These are phyloP conservation scores for Stagonosporopsis chrysanthemi DNA, from an alignment of 2,329 filamentous ascomycete species.

Conservation along the genomic window DNA sequence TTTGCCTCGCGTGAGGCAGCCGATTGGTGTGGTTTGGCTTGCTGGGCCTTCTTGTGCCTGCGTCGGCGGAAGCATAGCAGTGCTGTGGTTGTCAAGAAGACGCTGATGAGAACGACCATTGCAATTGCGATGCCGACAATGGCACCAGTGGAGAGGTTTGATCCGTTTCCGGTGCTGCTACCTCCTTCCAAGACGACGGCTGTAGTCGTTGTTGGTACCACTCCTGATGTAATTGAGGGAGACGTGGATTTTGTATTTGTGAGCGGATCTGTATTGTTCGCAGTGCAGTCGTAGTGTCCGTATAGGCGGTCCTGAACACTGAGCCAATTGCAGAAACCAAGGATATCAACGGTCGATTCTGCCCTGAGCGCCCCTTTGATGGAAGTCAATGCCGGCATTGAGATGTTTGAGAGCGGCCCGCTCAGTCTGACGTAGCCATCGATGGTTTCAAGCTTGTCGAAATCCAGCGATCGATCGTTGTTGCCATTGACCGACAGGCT, in stretches of 20 bases:
- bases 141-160: conserved; percentile 5
- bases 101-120: conserved; percentile 11
- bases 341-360: conserved; percentile 26
- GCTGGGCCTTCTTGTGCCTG: conserved; percentile 7
- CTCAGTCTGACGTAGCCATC: conserved; percentile 27
- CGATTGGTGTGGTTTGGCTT: conserved; percentile 15
- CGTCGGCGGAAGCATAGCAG: conserved; percentile 22
- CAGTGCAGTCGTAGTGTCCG: conserved; percentile 29
- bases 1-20: conserved; percentile 6
- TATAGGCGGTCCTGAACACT: conserved; percentile 7
- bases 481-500: conserved; percentile 25
- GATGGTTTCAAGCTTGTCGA: conserved; percentile 27
- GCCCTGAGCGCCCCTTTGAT: conserved; percentile 28
- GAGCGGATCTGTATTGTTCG: conserved; percentile 17
- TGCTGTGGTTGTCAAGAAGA: conserved; percentile 6
- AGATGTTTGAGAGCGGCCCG: conserved; percentile 28
- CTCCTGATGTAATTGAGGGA: neutral
- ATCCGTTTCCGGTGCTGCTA: neutral
- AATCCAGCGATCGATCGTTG: conserved; percentile 8
- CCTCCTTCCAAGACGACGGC: neutral
- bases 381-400: conserved; percentile 25
- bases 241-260: neutral
- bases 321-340: conserved; percentile 23
- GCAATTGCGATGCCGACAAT: conserved; percentile 22
- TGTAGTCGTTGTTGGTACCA: neutral